These are phyloP conservation scores for Suillus brevipes DNA, from an alignment of 768 basidiomycete genomes.

Conservation along the genomic window DNA sequence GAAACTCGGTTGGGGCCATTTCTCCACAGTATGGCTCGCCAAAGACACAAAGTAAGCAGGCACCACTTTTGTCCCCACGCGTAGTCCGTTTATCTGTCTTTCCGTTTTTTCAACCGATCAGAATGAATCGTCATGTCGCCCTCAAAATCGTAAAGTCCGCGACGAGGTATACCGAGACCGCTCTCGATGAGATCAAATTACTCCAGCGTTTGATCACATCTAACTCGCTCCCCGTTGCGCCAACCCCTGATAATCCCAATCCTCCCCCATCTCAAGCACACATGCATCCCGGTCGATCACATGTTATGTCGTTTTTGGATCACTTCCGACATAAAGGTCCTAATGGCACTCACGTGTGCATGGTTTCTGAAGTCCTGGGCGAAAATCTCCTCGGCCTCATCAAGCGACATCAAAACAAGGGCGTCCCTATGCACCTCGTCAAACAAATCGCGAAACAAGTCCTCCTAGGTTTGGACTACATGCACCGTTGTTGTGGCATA, in stretches of 20 bases:
- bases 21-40: constrained; percentile 91
- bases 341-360: constrained; percentile 97
- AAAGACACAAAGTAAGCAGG: constrained; percentile 71
- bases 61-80: constrained; percentile 9
- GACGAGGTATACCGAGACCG: constrained; percentile 95
- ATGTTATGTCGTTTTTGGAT: constrained; percentile 97
- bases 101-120: constrained; percentile 35
- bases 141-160: constrained; percentile 99
- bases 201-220: constrained; percentile 93
- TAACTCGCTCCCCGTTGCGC: constrained; percentile 52
- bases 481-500: constrained; percentile 95
- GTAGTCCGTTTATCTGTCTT: constrained; percentile 15
- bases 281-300: constrained; percentile 84
- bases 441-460: constrained; percentile 98
- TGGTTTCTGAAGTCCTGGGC: constrained; percentile 98
- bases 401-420: constrained; percentile 97
- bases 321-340: constrained; percentile 97
- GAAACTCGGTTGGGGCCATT: constrained; percentile 96
- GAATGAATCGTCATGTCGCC: constrained; percentile 94
- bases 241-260: constrained; percentile 49
- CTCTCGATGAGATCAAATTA: constrained; percentile 97
- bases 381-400: constrained; percentile 96
- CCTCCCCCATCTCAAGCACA: constrained; percentile 56
- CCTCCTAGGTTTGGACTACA: constrained; percentile 93
- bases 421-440: constrained; percentile 90